Evolutionary conservation across 2,329 filamentous ascomycete species (phyloP), one percentile per base, ranked within the genome.

Genomic region (Aureobasidium sp.): DNA sequence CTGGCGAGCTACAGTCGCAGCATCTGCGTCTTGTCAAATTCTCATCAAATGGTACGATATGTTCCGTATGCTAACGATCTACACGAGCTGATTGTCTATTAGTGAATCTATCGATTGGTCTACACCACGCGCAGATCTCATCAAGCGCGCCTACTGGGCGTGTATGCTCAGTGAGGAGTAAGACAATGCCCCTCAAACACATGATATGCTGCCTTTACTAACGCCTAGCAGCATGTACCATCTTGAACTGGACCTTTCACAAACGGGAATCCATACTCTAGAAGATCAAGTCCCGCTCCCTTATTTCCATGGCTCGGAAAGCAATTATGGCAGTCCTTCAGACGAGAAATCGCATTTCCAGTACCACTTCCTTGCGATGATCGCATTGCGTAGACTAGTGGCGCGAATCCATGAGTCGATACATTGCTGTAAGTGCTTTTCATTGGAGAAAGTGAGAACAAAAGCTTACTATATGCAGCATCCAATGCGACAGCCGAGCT

Each of bases 291-390:
- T 86, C 5, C 79, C 81, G 13, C 72, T 85, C 30, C 83, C 83
- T 3, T 77, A 77, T 61, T 84, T 84, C 65, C 68, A 70, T 47
- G 77, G 76, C 57, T 75, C 74, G 2, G 73, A 76, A 1, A 77
- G 78, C 14, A 61, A 30, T 29, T 60, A 63, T 32, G 77, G 74
- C n/a, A 75, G 78, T 41, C 67, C 76, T 13, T 75, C 73, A 21
- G 80, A 82, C 63, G 78, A 82, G 63, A 70, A 75, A 10, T 79
- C 81, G 1, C 78, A 83, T 63, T 83, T 81, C 61, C 79, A 83
- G 64, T 80, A 83, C 62, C 78, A 86, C 66, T 85, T 84, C 68
- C 77, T 81, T 2, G 84, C 83, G 0, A 82, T 85, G 67, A 81
- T 86, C 48, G 80, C 82, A 11, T 74, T 86, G 21, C 76, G 81